Percentiles rank a stretch among this genome's conserved stretches.
phyloP scores from a whole-genome alignment of 2,329 filamentous ascomycete species.

The Monosporascus cannonballus region DNA sequence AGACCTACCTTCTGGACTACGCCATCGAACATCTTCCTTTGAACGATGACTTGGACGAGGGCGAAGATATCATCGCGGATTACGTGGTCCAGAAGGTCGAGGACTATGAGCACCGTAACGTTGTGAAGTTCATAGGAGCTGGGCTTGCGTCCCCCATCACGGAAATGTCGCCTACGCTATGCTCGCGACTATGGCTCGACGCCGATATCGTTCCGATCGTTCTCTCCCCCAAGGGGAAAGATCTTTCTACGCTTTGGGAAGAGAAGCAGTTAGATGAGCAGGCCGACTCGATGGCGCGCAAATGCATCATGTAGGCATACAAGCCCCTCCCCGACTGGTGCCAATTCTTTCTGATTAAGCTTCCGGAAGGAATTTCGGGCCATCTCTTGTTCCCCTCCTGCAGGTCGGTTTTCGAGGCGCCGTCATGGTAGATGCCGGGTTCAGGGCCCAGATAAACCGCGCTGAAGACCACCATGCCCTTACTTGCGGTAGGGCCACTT shows the following conservation, averaged over 20 bases:
- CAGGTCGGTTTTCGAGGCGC: constrained; percentile 61
- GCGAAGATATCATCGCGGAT: constrained; percentile 47
- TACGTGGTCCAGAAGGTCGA: constrained; percentile 52
- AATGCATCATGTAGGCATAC: constrained; percentile 61
- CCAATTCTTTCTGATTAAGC: not conserved
- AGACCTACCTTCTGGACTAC: constrained; percentile 69
- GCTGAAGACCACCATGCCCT: constrained; percentile 49
- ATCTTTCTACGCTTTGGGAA: constrained; percentile 35
- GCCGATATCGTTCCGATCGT: constrained; percentile 71
- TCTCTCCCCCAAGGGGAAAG: constrained; percentile 41
- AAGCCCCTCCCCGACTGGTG: not conserved
- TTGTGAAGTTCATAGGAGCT: constrained; percentile 68
- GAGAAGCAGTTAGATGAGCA: constrained; percentile 67
- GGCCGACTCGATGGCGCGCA: constrained; percentile 74
- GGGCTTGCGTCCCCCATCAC: constrained; percentile 59
- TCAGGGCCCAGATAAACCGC: constrained; percentile 52
- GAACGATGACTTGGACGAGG: constrained; percentile 29
- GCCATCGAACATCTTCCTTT: constrained; percentile 52
- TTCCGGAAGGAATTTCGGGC: constrained; percentile 59
- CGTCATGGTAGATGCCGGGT: constrained; percentile 65
- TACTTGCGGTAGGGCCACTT: constrained; percentile 57
- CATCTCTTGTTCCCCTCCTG: constrained; percentile 62
- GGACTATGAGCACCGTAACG: constrained; percentile 57
- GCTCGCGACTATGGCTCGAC: constrained; percentile 67
- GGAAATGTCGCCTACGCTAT: constrained; percentile 56